These are phyloP conservation scores for Alternaria ethzedia DNA, from an alignment of 2,329 filamentous ascomycete species.

Conservation along the genomic window DNA sequence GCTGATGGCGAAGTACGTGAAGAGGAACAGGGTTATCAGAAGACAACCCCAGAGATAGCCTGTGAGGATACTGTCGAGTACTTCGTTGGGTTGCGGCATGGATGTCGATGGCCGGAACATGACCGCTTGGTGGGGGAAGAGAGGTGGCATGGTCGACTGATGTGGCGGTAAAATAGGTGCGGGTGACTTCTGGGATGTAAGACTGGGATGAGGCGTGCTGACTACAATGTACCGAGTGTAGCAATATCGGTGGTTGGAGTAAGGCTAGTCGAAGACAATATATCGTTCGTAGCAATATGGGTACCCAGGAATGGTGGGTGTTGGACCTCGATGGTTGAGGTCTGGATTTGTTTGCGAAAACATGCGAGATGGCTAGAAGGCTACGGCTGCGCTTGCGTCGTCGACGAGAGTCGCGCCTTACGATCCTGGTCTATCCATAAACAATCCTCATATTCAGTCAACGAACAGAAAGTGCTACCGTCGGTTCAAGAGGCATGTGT, in stretches of 20 bases:
- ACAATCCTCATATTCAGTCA: background rate
- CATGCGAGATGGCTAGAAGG: background rate
- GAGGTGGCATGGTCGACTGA: slow-evolving; percentile 4
- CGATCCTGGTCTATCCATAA: background rate
- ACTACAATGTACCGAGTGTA: background rate
- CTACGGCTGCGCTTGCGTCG: background rate
- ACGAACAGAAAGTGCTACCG: background rate
- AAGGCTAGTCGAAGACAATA: background rate
- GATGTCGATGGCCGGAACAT: background rate
- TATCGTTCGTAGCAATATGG: background rate
- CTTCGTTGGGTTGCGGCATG: background rate
- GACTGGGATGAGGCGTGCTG: background rate
- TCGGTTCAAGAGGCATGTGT: background rate
- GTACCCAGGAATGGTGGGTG: background rate
- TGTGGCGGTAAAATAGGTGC: background rate
- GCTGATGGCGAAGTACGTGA: background rate
- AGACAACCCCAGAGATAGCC: slow-evolving; percentile 12
- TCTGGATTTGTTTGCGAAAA: background rate
- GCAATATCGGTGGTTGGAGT: background rate
- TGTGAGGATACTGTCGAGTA: slow-evolving; percentile 5
- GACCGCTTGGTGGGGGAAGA: background rate
- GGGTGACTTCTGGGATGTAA: background rate
- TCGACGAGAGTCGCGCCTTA: background rate
- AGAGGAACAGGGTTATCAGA: slow-evolving; percentile 12
- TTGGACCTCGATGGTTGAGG: background rate